Evolutionary conservation across 164 flowering plant genomes (phyloP), one percentile per base, ranked within the genome.

Genomic region (Liquidambar formosana): DNA sequence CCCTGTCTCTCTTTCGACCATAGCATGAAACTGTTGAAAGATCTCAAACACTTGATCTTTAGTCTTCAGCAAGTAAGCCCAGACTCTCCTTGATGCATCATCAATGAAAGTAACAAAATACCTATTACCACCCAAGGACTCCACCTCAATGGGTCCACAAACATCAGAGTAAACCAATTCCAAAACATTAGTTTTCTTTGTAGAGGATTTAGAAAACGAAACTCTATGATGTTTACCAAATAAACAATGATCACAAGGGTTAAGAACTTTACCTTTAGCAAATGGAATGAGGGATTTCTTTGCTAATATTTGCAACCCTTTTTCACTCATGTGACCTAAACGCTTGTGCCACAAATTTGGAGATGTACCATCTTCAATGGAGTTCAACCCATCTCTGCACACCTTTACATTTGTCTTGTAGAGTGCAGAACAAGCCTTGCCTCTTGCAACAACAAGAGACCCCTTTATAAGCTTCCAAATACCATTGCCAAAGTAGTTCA

Each of bases 41-140:
- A 1, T 12, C 14, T 61, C 3, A 23, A 61, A 52, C 28, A 61
- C 66, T 0, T 69, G 22, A 15, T 13, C 21, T 8, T 69, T 69
- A 2, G 48, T 28, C 16, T 61, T 61, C 49, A 69, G 10, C 5
- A 22, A 1, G 27, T 33, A 61, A 14, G 19, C 65, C 66, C 72
- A 69, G 1, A 25, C 33, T 14, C 61, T 69, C 21, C 66, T 26
- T 1, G 66, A 47, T n/a, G 27, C 33, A 38, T 69, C 72, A 69
- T 69, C 65, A 49, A 70, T 62, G 23, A 70, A 70, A 13, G 53
- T 62, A 3, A 70, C 61, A 62, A 62, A 70, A 27, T 70, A 70
- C 5, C 0, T 33, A 33, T 33, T 33, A 6, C 68, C 71, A 54
- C 71, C 75, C 13, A 27, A 3, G 0, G 71, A 44, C 15, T 45